Evolutionary conservation across 1,284 basidiomycete genomes (phyloP), one percentile per base, ranked within the genome.

Genomic region (Marasmius fiardii): DNA sequence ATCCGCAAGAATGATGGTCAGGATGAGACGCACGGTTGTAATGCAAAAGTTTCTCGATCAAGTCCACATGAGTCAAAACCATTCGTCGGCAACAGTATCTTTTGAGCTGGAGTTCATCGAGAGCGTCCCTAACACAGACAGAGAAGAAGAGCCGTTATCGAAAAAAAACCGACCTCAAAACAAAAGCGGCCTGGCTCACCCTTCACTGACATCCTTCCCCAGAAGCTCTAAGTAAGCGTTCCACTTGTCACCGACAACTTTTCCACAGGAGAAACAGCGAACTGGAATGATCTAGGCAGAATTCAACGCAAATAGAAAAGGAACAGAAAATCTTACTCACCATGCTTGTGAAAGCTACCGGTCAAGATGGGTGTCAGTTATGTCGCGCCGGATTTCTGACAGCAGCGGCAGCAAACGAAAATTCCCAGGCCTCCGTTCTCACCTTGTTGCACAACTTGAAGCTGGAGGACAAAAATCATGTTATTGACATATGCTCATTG

Each of bases 61-160:
- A 79, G 73, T 98, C 95, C 59, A 98, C 95, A 70, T 99, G 96
- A 0, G 96, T 98, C 55, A 98, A 76, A 11, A 99, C 93, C 96
- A 99, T 99, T 54, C 96, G 83, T 48, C 96, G 82, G 74, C 96
- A 98, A 74, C 95, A 98, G 72, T 98, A 98, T 57, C 96, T 79
- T 72, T 93, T 95, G 55, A 98, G 76, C 61, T 95, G 91, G 4
- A 98, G 79, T 64, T 91, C 87, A 62, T 97, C 95, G 52, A 98
- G 81, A 8, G 95, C 95, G 7, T 49, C 47, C 14, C 47, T 49
- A 20, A 16, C 26, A 31, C 4, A n/a, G 5, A 16, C 24, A 5
- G 23, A 20, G 24, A 18, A 28, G n/a, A n/a, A n/a, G n/a, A n/a
- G n/a, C n/a, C n/a, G 28, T 26, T 20, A 31, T n/a, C 8, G n/a